Conservation (phyloP, 2,329 filamentous ascomycete species). For the Gaeumannomyces sp. region DNA sequence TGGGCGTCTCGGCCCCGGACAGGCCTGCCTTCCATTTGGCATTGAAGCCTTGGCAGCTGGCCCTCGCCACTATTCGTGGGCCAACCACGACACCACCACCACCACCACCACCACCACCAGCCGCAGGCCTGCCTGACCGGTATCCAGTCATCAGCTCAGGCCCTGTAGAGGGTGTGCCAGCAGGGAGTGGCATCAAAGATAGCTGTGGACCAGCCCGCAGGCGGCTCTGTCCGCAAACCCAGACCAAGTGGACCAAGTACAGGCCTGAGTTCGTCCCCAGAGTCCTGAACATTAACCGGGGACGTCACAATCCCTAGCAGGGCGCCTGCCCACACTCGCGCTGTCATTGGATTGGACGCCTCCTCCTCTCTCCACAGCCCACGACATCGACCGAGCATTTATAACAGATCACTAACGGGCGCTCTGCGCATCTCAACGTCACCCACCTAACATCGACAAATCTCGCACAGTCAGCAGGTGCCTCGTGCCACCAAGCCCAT, state of each 20-base stretch:
- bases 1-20: too few species aligned
- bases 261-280: background rate
- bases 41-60: background rate
- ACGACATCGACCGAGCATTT: conserved; percentile 4
- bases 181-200: background rate
- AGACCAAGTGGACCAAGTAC: conserved; percentile 1
- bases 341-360: conserved; percentile 2
- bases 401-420: background rate
- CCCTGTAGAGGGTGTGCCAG: background rate
- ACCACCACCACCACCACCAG: background rate
- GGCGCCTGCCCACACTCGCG: background rate
- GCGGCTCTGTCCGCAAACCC: conserved; percentile 6
- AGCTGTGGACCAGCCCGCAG: background rate
- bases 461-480: background rate
- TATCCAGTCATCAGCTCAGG: background rate
- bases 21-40: background rate
- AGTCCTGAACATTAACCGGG: conserved; percentile 8
- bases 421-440: background rate
- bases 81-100: background rate
- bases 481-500: background rate
- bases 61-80: background rate
- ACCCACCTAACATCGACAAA: background rate
- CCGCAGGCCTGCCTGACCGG: background rate
- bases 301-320: conserved; percentile 2
- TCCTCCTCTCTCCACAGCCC: background rate